Conservation (phyloP, 2,329 filamentous ascomycete species). For the Thielaviopsis punctulata region DNA sequence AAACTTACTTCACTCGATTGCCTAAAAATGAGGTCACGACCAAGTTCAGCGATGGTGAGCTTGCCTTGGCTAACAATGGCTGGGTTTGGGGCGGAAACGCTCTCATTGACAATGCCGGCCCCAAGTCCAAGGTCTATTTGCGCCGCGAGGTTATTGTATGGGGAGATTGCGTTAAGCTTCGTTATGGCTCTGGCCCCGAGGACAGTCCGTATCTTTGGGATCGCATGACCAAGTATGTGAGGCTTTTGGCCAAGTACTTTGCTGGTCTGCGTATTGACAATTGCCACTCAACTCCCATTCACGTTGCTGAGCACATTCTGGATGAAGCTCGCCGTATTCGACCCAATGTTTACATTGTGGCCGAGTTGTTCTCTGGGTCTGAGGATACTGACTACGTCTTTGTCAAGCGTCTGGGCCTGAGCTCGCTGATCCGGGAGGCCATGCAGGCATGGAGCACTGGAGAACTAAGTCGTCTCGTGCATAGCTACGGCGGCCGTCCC, state of each 20-base stretch:
- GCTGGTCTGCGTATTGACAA: constrained; percentile 94
- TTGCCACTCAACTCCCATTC: constrained; percentile 87
- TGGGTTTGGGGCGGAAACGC: constrained; percentile 99
- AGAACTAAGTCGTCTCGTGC: constrained; percentile 81
- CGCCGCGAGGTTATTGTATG: constrained; percentile 91
- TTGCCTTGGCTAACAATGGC: constrained; percentile 84
- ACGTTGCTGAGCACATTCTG: constrained; percentile 85
- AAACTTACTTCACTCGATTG: constrained; percentile 86
- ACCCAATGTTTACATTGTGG: constrained; percentile 78
- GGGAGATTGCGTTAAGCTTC: constrained; percentile 95
- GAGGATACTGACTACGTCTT: constrained; percentile 95
- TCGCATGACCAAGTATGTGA: constrained; percentile 85
- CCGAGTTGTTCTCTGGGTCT: constrained; percentile 87
- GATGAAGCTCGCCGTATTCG: constrained; percentile 82
- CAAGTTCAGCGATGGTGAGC: constrained; percentile 56
- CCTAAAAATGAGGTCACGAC: constrained; percentile 62
- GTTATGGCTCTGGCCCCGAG: constrained; percentile 62
- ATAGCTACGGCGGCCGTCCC: constrained; percentile 80
- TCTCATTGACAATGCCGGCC: constrained; percentile 81
- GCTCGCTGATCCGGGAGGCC: constrained; percentile 82
- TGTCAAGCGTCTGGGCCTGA: constrained; percentile 80
- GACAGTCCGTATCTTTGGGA: constrained; percentile 94
- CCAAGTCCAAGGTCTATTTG: constrained; percentile 82
- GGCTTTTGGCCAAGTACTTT: constrained; percentile 86
- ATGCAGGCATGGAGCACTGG: constrained; percentile 97